phyloP scores from a whole-genome alignment of 73 alveolate species.

The Tetrahymena thermophila region DNA sequence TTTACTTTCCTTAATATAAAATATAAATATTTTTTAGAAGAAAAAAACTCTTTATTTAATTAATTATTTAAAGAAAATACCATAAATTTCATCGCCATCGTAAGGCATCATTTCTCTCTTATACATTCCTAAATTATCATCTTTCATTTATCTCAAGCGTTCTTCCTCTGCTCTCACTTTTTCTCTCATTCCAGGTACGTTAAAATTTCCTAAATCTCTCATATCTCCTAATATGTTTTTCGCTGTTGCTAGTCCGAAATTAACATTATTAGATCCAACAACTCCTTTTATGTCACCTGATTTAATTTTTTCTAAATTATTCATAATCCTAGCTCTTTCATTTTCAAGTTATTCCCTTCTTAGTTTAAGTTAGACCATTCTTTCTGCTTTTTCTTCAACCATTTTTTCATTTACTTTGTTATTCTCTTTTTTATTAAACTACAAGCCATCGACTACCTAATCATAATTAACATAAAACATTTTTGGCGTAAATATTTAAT shows the following conservation, averaged over 20 bases:
- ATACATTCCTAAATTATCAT: constrained; percentile 9
- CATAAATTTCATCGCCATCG: constrained; percentile 41
- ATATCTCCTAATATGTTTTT: constrained; percentile 41
- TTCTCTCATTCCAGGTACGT: constrained; percentile 40
- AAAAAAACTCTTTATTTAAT: not conserved
- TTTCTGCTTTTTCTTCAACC: constrained; percentile 67
- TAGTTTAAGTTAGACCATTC: constrained; percentile 55
- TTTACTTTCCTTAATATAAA: not conserved
- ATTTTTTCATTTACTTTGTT: constrained; percentile 43
- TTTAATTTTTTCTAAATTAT: constrained; percentile 36
- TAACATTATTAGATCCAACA: constrained; percentile 8
- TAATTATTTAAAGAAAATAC: not conserved
- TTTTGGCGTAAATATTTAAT: not conserved
- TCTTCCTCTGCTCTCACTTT: constrained; percentile 33
- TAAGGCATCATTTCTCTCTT: constrained; percentile 34
- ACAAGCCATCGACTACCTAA: constrained; percentile 37
- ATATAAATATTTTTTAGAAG: not conserved
- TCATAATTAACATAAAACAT: not conserved
- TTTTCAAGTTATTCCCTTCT: constrained; percentile 63
- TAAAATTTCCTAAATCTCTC: constrained; percentile 26
- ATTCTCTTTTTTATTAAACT: constrained; percentile 27
- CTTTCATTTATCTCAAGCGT: constrained; percentile 34
- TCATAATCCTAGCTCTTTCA: constrained; percentile 69
- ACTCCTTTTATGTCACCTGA: constrained; percentile 39
- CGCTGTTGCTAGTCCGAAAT: constrained; percentile 27